Evolutionary conservation across 306 rosid species (phyloP).

Genomic region (Sphenostylis stenocarpa): DNA sequence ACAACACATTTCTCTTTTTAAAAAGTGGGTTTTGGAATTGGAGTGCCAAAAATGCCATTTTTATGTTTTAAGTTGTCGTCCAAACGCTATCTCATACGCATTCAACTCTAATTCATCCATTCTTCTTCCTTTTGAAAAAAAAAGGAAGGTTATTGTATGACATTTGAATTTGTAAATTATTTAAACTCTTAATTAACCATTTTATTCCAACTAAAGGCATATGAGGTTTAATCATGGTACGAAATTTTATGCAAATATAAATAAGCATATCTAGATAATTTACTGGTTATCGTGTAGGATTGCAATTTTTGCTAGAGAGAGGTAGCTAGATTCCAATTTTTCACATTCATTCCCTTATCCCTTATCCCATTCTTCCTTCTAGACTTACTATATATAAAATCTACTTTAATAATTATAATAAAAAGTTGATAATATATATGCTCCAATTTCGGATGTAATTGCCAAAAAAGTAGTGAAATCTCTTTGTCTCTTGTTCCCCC

Average conservation of each 20-base stretch:
- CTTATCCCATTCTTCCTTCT: background rate
- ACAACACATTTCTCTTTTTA: constrained; percentile 35
- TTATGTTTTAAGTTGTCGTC: constrained; percentile 36
- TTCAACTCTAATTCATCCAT: constrained; percentile 7
- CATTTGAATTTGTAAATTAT: background rate
- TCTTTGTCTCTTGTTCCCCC: constrained; percentile 1
- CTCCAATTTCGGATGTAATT: constrained; percentile 34
- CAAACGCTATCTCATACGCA: constrained; percentile 22
- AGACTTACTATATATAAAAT: background rate
- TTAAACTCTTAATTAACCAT: background rate
- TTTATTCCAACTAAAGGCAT: background rate
- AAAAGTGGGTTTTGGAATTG: constrained; percentile 50
- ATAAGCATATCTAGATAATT: background rate
- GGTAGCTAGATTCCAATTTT: background rate
- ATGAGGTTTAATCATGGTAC: too few relatives aligned
- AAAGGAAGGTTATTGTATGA: background rate
- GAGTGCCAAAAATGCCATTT: constrained; percentile 32
- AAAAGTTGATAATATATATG: background rate
- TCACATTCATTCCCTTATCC: background rate
- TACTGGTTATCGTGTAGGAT: background rate
- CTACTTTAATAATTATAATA: background rate
- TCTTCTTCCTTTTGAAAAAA: background rate
- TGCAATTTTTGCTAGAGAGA: too few relatives aligned
- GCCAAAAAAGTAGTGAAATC: background rate
- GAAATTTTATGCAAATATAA: too few relatives aligned